phyloP scores from a whole-genome alignment of 2,329 filamentous ascomycete species.

The Microdochium nivale region DNA sequence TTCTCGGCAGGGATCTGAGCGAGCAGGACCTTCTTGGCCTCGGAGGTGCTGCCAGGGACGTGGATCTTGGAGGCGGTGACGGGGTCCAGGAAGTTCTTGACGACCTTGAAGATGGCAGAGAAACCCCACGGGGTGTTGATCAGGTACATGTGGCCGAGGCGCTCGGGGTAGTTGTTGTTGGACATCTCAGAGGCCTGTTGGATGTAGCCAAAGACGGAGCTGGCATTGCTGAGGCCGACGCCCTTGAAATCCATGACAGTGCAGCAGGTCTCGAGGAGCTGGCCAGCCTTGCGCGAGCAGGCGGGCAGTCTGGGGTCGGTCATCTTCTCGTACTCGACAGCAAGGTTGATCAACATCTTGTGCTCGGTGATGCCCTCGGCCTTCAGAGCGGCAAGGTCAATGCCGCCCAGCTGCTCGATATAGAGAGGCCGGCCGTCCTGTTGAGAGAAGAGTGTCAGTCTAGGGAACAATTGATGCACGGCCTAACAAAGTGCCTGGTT shows the following conservation, averaged over 20 bases:
- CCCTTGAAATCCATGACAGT: conserved; percentile 97
- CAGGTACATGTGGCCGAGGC: conserved; percentile 88
- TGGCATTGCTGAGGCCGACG: conserved; percentile 73
- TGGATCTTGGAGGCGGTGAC: conserved; percentile 96
- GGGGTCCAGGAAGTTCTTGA: conserved; percentile 93
- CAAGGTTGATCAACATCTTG: conserved; percentile 93
- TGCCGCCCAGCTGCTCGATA: conserved; percentile 91
- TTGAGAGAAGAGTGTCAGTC: background rate
- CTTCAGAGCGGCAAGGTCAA: conserved; percentile 82
- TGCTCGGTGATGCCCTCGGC: conserved; percentile 79
- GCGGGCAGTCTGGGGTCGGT: conserved; percentile 88
- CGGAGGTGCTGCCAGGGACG: conserved; percentile 59
- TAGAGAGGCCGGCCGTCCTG: conserved; percentile 95
- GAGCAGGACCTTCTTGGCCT: conserved; percentile 76
- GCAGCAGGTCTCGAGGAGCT: conserved; percentile 94
- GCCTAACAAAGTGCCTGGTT: background rate
- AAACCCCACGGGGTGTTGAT: conserved; percentile 99
- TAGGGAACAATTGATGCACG: conserved; percentile 2
- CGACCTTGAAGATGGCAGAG: conserved; percentile 70
- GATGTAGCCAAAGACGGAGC: conserved; percentile 83
- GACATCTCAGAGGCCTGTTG: conserved; percentile 78
- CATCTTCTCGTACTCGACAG: conserved; percentile 95
- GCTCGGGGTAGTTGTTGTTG: conserved; percentile 99
- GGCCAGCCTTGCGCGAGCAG: conserved; percentile 84
- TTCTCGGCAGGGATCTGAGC: conserved; percentile 83